Evolutionary conservation across 1,284 basidiomycete genomes (phyloP).

Genomic region (Cryptococcus sp.): DNA sequence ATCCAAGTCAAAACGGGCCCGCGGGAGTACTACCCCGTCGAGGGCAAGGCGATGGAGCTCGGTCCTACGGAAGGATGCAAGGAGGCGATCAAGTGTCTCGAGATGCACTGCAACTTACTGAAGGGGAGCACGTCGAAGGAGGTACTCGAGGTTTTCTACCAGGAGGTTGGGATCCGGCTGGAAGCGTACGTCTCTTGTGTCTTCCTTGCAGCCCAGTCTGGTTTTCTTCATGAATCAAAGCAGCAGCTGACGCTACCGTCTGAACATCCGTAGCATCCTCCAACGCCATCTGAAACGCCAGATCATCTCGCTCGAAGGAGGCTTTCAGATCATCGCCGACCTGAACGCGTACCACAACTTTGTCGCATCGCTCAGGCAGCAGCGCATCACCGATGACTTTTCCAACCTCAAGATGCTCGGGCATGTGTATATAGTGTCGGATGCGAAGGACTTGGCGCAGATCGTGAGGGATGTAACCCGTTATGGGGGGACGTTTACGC

Average conservation of each 20-base stretch:
- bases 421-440: conserved; percentile 79
- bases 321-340: conserved; percentile 94
- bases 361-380: conserved; percentile 69
- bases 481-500: conserved; percentile 86
- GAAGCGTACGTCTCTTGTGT: conserved; percentile 62
- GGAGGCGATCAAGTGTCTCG: conserved; percentile 79
- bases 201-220: background rate
- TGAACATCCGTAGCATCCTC: conserved; percentile 61
- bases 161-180: conserved; percentile 89
- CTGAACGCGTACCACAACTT: conserved; percentile 89
- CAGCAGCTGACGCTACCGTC: background rate
- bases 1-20: conserved; percentile 77
- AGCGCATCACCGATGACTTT: conserved; percentile 74
- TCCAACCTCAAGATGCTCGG: conserved; percentile 94
- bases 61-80: conserved; percentile 80
- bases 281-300: conserved; percentile 96
- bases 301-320: conserved; percentile 88
- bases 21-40: conserved; percentile 83
- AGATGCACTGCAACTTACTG: conserved; percentile 83
- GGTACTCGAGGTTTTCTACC: conserved; percentile 94
- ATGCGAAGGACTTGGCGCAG: conserved; percentile 89
- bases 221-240: background rate
- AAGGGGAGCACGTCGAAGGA: conserved; percentile 93
- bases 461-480: conserved; percentile 91
- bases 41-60: conserved; percentile 69